Conservation (phyloP, 2,329 filamentous ascomycete species). For the Pseudogymnoascus sp. region DNA sequence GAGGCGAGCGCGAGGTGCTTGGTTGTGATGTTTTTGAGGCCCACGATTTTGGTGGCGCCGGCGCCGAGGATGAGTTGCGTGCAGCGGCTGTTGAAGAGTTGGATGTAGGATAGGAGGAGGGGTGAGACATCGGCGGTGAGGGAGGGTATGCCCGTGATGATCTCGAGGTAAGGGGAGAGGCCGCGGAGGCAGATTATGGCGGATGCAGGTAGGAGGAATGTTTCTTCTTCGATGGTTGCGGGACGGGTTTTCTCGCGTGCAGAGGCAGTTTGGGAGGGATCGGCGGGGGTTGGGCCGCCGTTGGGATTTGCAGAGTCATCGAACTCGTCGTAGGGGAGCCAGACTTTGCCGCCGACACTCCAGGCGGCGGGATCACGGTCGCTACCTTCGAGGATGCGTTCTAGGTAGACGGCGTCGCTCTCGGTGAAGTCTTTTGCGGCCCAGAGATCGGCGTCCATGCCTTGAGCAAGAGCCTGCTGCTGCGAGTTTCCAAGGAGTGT, state of each 20-base stretch:
- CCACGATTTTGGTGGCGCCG: slow-evolving; percentile 79
- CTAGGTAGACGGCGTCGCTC: slow-evolving; percentile 50
- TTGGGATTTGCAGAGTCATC: slow-evolving; percentile 30
- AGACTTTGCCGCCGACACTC: slow-evolving; percentile 53
- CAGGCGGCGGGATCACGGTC: slow-evolving; percentile 62
- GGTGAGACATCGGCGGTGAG: slow-evolving; percentile 78
- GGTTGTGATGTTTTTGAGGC: slow-evolving; percentile 91
- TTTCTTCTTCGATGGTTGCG: slow-evolving; percentile 75
- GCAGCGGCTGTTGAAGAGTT: slow-evolving; percentile 90
- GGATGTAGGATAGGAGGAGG: slow-evolving; percentile 75
- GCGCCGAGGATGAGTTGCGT: slow-evolving; percentile 95
- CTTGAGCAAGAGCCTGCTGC: slow-evolving; percentile 65
- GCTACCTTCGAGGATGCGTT: slow-evolving; percentile 59
- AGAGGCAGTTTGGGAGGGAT: slow-evolving; percentile 15
- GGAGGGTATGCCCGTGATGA: slow-evolving; percentile 78
- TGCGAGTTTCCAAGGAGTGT: slow-evolving; percentile 62
- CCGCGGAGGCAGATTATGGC: slow-evolving; percentile 74
- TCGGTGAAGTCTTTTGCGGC: slow-evolving; percentile 67
- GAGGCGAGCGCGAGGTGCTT: slow-evolving; percentile 89
- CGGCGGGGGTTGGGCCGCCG: slow-evolving; percentile 26
- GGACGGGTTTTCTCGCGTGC: slow-evolving; percentile 58
- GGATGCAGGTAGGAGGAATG: slow-evolving; percentile 77
- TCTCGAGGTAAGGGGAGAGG: slow-evolving; percentile 72
- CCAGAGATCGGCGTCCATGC: slow-evolving; percentile 78
- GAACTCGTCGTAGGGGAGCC: slow-evolving; percentile 37